Conservation (phyloP, 2,329 filamentous ascomycete genomes). For the Cladosporium sp. region DNA sequence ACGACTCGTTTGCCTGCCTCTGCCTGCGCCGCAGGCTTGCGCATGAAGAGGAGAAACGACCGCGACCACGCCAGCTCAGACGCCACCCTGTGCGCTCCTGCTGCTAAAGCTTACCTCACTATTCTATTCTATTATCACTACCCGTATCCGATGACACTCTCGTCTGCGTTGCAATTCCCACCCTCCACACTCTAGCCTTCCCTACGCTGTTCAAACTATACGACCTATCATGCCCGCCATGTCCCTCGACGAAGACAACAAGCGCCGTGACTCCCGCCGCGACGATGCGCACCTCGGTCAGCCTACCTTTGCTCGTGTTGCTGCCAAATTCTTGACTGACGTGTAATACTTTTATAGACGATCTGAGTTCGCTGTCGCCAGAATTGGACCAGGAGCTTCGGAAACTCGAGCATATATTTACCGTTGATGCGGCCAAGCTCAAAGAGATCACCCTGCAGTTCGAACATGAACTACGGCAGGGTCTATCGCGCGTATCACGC, state of each 20-base stretch:
- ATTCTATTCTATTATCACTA: not conserved
- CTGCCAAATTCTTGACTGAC: not conserved
- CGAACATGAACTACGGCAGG: slow-evolving; percentile 76
- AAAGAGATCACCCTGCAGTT: slow-evolving; percentile 86
- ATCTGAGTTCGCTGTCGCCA: slow-evolving; percentile 4
- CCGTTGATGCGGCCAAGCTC: slow-evolving; percentile 67
- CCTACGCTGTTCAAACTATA: not conserved
- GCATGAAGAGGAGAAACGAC: slow-evolving; percentile 3
- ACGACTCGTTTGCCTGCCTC: not conserved
- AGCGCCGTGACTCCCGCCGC: slow-evolving; percentile 13
- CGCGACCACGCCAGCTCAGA: slow-evolving; percentile 1
- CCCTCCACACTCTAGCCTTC: not conserved
- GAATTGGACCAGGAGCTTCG: slow-evolving; percentile 73
- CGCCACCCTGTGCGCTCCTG: not conserved
- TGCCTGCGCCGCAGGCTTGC: not conserved
- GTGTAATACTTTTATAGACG: not conserved
- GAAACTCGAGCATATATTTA: slow-evolving; percentile 74
- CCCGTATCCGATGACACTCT: too few relatives aligned
- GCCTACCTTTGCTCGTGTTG: not conserved
- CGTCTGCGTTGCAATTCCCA: not conserved
- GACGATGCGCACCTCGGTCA: slow-evolving; percentile 10
- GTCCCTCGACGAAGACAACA: slow-evolving; percentile 8
- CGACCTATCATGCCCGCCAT: slow-evolving; percentile 7
- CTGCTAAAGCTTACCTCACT: not conserved
- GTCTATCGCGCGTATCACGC: slow-evolving; percentile 30